Base-by-base conservation (phyloP, 495 filamentous ascomycete genomes). In the Aeminium ludgeri region DNA sequence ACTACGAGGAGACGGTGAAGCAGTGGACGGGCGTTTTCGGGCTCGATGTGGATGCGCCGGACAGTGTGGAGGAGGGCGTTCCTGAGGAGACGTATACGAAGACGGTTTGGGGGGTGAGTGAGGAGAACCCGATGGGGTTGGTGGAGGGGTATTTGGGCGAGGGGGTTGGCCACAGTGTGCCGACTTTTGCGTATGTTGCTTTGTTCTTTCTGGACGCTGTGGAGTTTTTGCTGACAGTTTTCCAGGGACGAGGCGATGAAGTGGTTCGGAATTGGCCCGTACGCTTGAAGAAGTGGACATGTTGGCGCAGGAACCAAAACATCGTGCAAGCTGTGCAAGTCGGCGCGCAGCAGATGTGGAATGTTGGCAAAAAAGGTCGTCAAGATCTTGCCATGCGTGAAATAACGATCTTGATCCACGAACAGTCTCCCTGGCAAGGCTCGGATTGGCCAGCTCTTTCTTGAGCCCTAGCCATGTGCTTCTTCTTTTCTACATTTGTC, bases 21-120 rank as follows among this genome's bases (percentile, higher is more conserved):
- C 66, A 76, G 56, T 76, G 72, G 72, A 59, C 65, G 4, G 62
- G 60, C 13, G 65, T 76, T 1, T 58, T 69, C 10, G 66, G 64
- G 1, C 52, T 43, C 37, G 39, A 49, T 29, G 33, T 2, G 7
- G 13, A 61, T 2, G 25, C 37, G 10, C 48, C 58, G 10, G 45
- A 50, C 5, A 55, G 50, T 20, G 59, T 58, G 5, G 50, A 59
- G 19, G 54, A 49, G 0, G 59, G 62, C 49, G 57, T 55, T 15
- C 65, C 65, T 4, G 51, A 57, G 29, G 55, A 50, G 41, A 66
- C 45, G 11, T 67, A 63, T 44, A 45, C 46, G 1, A 45, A 46
- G 15, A 35, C 48, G 19, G 43, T 47, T 13, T 51, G 45, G 42
- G 52, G 46, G 23, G 38, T 46, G 18, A 45, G 28, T 15, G 34